phyloP scores from a whole-genome alignment of 345 rosid species.

The Limnanthes douglasii region DNA sequence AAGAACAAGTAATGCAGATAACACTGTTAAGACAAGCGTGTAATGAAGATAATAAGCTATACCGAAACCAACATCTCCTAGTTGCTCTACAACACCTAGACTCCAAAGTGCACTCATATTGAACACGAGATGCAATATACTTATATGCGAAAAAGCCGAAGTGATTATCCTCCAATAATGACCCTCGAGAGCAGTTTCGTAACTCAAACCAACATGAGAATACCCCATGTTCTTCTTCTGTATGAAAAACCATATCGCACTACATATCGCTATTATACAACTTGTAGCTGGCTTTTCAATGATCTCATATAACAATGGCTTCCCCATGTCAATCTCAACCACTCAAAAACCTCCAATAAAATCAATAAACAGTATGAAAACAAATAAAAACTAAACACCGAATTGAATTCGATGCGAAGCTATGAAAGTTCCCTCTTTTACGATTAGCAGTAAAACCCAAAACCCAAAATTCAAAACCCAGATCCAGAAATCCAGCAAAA shows the following conservation, averaged over 20 bases:
- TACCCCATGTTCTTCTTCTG: constrained; percentile 89
- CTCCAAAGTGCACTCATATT: constrained; percentile 99
- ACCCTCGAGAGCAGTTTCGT: constrained; percentile 66
- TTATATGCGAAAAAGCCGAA: constrained; percentile 91
- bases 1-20: constrained; percentile 67
- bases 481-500: no score
- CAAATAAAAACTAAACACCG: no score
- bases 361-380: no score
- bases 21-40: constrained; percentile 58
- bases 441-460: no score
- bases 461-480: no score
- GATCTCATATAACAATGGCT: constrained; percentile 69
- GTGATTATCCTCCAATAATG: constrained; percentile 92
- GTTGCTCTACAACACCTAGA: constrained; percentile 77
- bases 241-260: constrained; percentile 68
- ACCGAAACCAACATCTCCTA: constrained; percentile 64
- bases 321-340: no score
- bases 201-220: constrained; percentile 83
- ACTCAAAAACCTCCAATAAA: no score
- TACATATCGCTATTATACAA: constrained; percentile 52
- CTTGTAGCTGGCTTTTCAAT: constrained; percentile 84
- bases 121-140: constrained; percentile 83
- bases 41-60: constrained; percentile 73
- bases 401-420: no score
- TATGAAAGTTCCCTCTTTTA: no score